phyloP scores from a whole-genome alignment of 306 rosid genomes.

The Oemleria cerasiformis region DNA sequence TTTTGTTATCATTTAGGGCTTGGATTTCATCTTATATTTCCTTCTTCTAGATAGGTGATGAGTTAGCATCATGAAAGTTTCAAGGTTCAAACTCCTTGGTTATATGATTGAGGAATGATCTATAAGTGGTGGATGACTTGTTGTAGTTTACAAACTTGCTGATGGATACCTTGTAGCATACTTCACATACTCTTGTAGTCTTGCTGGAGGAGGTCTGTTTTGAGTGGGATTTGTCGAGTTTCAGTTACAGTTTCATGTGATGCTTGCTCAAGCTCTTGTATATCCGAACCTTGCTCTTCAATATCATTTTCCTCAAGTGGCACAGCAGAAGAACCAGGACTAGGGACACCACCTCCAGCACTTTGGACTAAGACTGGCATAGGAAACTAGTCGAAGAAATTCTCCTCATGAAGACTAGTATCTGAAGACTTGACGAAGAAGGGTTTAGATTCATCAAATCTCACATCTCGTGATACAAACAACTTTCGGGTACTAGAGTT shows the following conservation, averaged over 20 bases:
- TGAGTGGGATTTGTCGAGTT: not conserved
- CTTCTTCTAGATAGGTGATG: not conserved
- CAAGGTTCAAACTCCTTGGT: not conserved
- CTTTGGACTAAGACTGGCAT: too few species aligned
- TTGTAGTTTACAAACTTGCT: too few species aligned
- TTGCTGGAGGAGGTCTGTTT: too few species aligned
- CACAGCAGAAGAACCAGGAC: rapidly evolving
- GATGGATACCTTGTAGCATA: not conserved
- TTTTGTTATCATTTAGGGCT: not conserved
- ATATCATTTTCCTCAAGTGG: not conserved
- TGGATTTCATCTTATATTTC: not conserved
- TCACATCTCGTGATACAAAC: not conserved
- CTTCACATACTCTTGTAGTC: too few species aligned
- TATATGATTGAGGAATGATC: not conserved
- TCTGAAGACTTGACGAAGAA: not conserved
- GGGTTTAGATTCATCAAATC: not conserved
- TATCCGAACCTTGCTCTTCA: not conserved
- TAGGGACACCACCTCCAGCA: not conserved
- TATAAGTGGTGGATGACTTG: not conserved
- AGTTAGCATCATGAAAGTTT: not conserved
- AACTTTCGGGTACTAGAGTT: not conserved
- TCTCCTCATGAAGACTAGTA: not conserved
- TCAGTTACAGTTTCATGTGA: too few species aligned
- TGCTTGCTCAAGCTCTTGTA: too few species aligned
- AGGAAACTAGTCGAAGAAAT: not conserved